These are phyloP conservation scores for Nidularia sp. DNA, from an alignment of 768 basidiomycete species.

Conservation along the genomic window DNA sequence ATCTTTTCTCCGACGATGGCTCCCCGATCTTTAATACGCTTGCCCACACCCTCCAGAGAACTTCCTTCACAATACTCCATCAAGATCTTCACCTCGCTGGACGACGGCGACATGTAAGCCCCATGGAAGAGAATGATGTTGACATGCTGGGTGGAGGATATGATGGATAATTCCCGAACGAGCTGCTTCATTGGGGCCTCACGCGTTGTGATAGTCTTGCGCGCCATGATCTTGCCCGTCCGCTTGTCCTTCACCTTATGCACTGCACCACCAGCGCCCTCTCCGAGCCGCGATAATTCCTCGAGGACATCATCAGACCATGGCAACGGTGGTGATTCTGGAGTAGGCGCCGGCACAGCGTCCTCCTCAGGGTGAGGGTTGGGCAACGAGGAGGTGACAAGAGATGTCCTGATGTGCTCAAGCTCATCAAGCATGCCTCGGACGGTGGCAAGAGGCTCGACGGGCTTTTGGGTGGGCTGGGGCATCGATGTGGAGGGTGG, in stretches of 20 bases:
- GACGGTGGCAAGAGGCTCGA: slow-evolving; percentile 32
- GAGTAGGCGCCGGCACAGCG: slow-evolving; percentile 9
- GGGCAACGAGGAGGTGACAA: slow-evolving; percentile 9
- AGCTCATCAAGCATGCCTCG: slow-evolving; percentile 32
- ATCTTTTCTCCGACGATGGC: slow-evolving; percentile 84
- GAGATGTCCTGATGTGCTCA: slow-evolving; percentile 21
- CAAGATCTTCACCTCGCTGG: slow-evolving; percentile 90
- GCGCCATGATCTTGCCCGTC: slow-evolving; percentile 79
- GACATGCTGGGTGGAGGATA: slow-evolving; percentile 74
- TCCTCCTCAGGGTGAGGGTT: slow-evolving; percentile 15
- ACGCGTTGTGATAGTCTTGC: slow-evolving; percentile 90
- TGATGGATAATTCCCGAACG: slow-evolving; percentile 87
- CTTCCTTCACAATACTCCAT: slow-evolving; percentile 91
- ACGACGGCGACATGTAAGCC: slow-evolving; percentile 82
- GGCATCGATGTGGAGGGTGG: slow-evolving; percentile 29
- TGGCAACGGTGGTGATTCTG: slow-evolving; percentile 23
- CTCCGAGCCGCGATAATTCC: slow-evolving; percentile 76
- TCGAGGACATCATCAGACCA: slow-evolving; percentile 76
- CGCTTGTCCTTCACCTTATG: slow-evolving; percentile 88
- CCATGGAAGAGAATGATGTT: slow-evolving; percentile 94
- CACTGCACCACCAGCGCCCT: slow-evolving; percentile 95
- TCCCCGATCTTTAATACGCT: slow-evolving; percentile 74
- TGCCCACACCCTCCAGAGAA: slow-evolving; percentile 85
- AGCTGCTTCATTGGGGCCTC: slow-evolving; percentile 92
- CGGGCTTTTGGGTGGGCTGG: slow-evolving; percentile 18